Conservation (phyloP, 23 red algal species). For the Cyanidium caldarium region DNA sequence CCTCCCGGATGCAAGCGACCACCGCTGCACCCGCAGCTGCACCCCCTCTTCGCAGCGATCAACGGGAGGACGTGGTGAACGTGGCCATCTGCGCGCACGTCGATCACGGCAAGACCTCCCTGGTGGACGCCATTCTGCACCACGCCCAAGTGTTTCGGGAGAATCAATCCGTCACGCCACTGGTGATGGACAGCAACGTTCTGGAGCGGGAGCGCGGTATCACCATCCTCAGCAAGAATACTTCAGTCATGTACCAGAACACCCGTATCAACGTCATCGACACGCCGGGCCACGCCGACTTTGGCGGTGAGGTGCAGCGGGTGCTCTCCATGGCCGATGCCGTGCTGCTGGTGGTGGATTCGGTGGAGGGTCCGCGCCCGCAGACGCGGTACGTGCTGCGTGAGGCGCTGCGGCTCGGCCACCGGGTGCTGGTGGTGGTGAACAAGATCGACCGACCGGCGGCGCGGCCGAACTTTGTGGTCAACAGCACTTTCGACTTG, state of each 20-base stretch:
- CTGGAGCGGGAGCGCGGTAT: conserved; percentile 83
- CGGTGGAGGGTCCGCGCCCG: conserved; percentile 75
- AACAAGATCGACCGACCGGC: conserved; percentile 91
- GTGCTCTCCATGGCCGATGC: conserved; percentile 82
- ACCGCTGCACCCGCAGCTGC: no score
- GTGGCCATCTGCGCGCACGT: conserved; percentile 63
- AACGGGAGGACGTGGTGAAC: conserved; percentile 39
- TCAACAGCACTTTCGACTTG: conserved; percentile 78
- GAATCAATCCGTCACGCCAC: conserved; percentile 50
- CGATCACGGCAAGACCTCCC: conserved; percentile 65
- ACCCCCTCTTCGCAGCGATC: no score
- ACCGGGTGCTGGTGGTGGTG: conserved; percentile 54
- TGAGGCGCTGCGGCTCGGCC: conserved; percentile 63
- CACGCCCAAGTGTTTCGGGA: conserved; percentile 55
- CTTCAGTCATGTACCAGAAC: conserved; percentile 37
- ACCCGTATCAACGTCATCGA: conserved; percentile 61
- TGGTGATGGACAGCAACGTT: conserved; percentile 72
- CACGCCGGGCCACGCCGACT: conserved; percentile 85
- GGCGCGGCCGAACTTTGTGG: conserved; percentile 53
- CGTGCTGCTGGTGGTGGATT: conserved; percentile 72
- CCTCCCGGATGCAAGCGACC: no score
- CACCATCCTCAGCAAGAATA: conserved; percentile 63
- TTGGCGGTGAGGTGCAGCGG: conserved; percentile 77
- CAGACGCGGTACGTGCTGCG: conserved; percentile 81
- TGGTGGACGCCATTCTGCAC: conserved; percentile 66